Evolutionary conservation across 164 flowering plant genomes (phyloP).

Genomic region (Vitis vinifera): ASM3070453v1 NC_081811.1:26132001-26132500

Average conservation of each 20-base stretch:
- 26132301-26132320: background rate
- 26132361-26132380: constrained; percentile 29
- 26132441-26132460: constrained; percentile 38
- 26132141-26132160: no score
- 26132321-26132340: background rate
- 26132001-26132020: no score
- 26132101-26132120: no score
- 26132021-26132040: no score
- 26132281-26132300: background rate
- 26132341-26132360: constrained; percentile 57
- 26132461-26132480: constrained; percentile 51
- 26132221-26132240: constrained; percentile 15
- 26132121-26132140: no score
- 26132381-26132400: constrained; percentile 28
- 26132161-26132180: background rate
- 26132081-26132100: no score
- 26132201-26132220: constrained; percentile 14
- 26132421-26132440: constrained; percentile 40
- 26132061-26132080: no score
- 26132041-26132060: no score
- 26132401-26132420: constrained; percentile 17
- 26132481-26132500: constrained; percentile 70
- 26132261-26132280: background rate
- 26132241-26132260: constrained; percentile 26
- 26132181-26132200: constrained; percentile 19